Evolutionary conservation across 108 stramenopile genomes (phyloP).

Genomic region (Aurantiochytrium sp.): DNA sequence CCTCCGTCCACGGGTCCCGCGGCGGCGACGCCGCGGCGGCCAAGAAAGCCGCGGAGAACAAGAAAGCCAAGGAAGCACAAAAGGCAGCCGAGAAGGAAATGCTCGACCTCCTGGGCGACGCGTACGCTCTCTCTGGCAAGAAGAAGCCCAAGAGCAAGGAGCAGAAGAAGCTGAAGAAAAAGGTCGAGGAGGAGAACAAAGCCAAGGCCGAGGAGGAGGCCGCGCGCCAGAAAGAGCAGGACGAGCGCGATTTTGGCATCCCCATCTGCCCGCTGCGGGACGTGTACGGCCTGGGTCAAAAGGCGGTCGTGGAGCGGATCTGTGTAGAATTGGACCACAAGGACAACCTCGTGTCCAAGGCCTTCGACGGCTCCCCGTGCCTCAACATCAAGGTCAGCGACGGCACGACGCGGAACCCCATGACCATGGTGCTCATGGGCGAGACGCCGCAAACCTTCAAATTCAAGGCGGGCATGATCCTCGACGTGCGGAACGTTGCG

Average conservation of each 20-base stretch:
- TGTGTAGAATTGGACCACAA: neutral
- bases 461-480: neutral
- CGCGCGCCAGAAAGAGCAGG: neutral
- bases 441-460: slow-evolving; percentile 13
- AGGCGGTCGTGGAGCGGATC: neutral
- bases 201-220: slow-evolving; percentile 21
- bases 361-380: neutral
- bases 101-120: neutral
- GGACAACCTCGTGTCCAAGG: neutral
- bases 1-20: neutral
- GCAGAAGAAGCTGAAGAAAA: slow-evolving; percentile 9
- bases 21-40: neutral
- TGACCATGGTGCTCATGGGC: slow-evolving; percentile 16
- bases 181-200: slow-evolving; percentile 7
- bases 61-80: neutral
- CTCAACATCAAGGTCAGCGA: neutral
- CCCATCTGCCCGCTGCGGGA: neutral
- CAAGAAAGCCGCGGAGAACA: neutral
- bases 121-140: neutral
- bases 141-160: slow-evolving; percentile 6
- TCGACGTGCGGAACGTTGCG: neutral
- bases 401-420: slow-evolving; percentile 16
- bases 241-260: neutral
- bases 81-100: slow-evolving; percentile 24
- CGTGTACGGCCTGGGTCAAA: neutral